These are phyloP conservation scores for Talaromyces sp. DNA, from an alignment of 2,329 filamentous ascomycete species.

Conservation along the genomic window DNA sequence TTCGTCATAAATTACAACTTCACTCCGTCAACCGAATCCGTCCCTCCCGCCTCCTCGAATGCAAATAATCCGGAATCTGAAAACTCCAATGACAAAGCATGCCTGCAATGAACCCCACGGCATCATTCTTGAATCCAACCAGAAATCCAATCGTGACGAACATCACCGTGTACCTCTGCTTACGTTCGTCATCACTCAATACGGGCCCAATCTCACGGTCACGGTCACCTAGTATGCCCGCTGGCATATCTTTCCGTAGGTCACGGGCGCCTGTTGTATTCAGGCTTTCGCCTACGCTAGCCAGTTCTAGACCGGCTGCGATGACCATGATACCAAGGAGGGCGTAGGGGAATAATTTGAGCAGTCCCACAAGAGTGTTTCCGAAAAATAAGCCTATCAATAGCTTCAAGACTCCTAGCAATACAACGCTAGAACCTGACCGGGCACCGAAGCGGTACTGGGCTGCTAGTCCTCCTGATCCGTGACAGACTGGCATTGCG, in stretches of 20 bases:
- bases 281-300: constrained; percentile 77
- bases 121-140: constrained; percentile 85
- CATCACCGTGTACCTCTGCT: constrained; percentile 83
- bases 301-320: constrained; percentile 81
- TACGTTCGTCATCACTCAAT: constrained; percentile 64
- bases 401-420: constrained; percentile 74
- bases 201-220: constrained; percentile 32
- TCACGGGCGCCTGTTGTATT: constrained; percentile 68
- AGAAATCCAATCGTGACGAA: constrained; percentile 78
- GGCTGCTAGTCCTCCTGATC: constrained; percentile 82
- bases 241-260: constrained; percentile 40
- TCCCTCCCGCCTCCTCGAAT: constrained; percentile 29
- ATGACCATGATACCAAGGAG: constrained; percentile 85
- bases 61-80: constrained; percentile 32
- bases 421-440: constrained; percentile 76
- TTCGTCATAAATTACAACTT: neutral
- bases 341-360: constrained; percentile 69
- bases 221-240: constrained; percentile 30
- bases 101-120: constrained; percentile 78
- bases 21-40: constrained; percentile 24
- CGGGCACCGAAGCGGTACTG: constrained; percentile 90
- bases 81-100: constrained; percentile 75
- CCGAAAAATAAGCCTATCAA: constrained; percentile 72
- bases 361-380: constrained; percentile 65
- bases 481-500: constrained; percentile 93